Percentiles rank a stretch among this genome's conserved stretches.
Conservation (phyloP, 2,329 filamentous ascomycete genomes). For the Aureobasidium leucospermi region DNA sequence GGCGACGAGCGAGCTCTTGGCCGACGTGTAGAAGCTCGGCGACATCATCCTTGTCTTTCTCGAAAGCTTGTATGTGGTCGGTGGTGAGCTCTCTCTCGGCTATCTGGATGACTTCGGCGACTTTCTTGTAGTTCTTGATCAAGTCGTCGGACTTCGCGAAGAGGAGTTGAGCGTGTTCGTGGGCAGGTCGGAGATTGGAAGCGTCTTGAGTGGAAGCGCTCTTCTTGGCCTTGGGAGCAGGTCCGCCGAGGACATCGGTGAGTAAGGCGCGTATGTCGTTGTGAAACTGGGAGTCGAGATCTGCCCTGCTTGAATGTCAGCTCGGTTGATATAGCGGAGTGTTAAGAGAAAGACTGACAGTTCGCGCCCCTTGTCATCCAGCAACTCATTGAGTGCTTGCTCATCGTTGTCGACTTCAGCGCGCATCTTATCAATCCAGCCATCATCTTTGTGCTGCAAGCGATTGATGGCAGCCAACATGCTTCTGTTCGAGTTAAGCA, state of each 20-base stretch:
- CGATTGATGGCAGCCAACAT: not conserved
- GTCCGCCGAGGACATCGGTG: not conserved
- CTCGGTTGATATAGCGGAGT: not conserved
- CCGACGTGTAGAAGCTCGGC: conserved; percentile 1
- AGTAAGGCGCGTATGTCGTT: not conserved
- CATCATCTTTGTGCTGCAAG: conserved; percentile 6
- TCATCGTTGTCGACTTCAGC: not conserved
- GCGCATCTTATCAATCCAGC: not conserved
- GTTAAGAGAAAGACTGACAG: conserved; percentile 29
- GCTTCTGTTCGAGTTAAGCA: not conserved
- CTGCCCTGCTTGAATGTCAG: conserved; percentile 31
- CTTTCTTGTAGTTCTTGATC: not conserved
- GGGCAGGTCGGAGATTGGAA: not conserved
- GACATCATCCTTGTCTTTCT: conserved; percentile 8
- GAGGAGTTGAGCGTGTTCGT: conserved; percentile 1
- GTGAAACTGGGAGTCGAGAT: conserved; percentile 17
- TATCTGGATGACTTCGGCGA: not conserved
- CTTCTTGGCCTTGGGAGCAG: not conserved
- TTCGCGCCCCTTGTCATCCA: conserved; percentile 11
- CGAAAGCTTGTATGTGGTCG: not conserved
- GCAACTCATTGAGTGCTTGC: not conserved
- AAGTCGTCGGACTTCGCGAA: not conserved
- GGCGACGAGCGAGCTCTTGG: conserved; percentile 1
- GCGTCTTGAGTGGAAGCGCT: not conserved
- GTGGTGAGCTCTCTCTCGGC: not conserved